Evolutionary conservation across 208 protist genomes (phyloP).

Genomic region (Acanthamoeba lenticulata): DNA sequence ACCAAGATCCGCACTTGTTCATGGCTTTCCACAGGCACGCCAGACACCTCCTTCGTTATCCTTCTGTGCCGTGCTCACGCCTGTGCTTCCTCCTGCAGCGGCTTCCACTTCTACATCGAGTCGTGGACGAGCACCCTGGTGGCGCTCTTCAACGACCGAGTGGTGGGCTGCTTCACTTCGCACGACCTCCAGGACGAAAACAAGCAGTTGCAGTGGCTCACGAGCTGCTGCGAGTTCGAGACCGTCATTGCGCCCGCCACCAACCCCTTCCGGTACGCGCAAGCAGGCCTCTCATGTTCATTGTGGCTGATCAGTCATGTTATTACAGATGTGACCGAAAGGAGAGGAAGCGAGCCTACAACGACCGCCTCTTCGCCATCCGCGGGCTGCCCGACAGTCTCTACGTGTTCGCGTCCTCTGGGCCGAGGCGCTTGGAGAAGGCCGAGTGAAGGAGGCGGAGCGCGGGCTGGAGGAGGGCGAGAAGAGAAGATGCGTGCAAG

Average conservation of each 20-base stretch:
- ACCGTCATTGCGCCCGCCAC: constrained; percentile 4
- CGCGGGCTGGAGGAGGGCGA: too few species aligned
- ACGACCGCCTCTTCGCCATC: constrained; percentile 46
- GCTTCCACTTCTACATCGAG: constrained; percentile 53
- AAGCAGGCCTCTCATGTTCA: neutral
- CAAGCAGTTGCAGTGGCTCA: constrained; percentile 49
- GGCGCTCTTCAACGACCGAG: constrained; percentile 30
- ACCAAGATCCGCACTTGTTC: constrained; percentile 1
- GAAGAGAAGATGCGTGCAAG: too few species aligned
- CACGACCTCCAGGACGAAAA: constrained; percentile 38
- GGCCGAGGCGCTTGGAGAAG: neutral
- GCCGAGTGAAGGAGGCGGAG: too few species aligned
- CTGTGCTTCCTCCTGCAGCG: neutral
- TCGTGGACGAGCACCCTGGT: constrained; percentile 53
- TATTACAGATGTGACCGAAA: neutral
- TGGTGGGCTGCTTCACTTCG: constrained; percentile 54
- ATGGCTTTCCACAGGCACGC: neutral
- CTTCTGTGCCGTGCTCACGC: neutral
- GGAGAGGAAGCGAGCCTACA: constrained; percentile 29
- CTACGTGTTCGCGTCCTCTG: constrained; percentile 6
- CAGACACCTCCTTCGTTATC: neutral
- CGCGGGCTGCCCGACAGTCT: constrained; percentile 34
- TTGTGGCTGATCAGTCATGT: neutral
- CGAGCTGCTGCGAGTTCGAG: constrained; percentile 31
- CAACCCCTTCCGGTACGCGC: constrained; percentile 39